phyloP scores from a whole-genome alignment of 2,329 filamentous ascomycete genomes.

The Fusarium kyushuense region DNA sequence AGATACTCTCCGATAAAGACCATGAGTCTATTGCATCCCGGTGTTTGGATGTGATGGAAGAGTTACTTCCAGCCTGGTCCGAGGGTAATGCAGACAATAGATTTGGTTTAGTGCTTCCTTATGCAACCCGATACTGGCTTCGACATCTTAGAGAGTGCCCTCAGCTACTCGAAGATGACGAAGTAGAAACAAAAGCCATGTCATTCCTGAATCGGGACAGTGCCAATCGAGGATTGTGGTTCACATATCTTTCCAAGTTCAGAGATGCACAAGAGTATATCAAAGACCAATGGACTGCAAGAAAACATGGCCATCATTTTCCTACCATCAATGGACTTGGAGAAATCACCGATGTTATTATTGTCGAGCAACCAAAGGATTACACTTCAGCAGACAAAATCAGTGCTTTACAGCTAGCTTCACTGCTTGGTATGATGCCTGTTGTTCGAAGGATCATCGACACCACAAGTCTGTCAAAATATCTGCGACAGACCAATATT shows the following conservation, averaged over 20 bases:
- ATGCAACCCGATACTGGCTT: conserved; percentile 13
- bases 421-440: conserved; percentile 1
- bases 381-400: not conserved
- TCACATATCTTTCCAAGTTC: not conserved
- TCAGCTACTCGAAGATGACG: not conserved
- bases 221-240: conserved; percentile 6
- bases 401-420: conserved; percentile 7
- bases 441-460: conserved; percentile 5
- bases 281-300: not conserved
- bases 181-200: not conserved
- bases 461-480: not conserved
- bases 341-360: not conserved
- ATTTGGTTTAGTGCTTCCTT: not conserved
- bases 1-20: not conserved
- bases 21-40: conserved; percentile 8
- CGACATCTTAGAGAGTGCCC: conserved; percentile 10
- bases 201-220: not conserved
- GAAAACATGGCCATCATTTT: not conserved
- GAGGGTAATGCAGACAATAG: not conserved
- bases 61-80: not conserved
- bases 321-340: not conserved
- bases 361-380: not conserved
- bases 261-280: not conserved
- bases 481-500: not conserved
- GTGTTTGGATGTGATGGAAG: conserved; percentile 10